phyloP scores from a whole-genome alignment of 352 stramenopile species.

The Blastocystis sp. region DNA sequence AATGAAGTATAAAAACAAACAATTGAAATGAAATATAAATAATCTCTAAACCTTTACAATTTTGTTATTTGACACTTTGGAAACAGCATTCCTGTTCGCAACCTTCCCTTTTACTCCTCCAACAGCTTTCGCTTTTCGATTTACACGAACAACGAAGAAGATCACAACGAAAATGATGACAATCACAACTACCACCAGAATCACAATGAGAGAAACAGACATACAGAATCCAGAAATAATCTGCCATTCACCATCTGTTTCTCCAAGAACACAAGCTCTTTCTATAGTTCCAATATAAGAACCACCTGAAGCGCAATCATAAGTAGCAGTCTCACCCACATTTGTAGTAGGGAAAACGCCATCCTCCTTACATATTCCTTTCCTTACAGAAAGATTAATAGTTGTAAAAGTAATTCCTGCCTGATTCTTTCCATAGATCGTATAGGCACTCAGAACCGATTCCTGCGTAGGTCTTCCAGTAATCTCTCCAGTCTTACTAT shows the following conservation, averaged over 20 bases:
- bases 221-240: not conserved
- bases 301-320: not conserved
- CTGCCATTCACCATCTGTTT: not conserved
- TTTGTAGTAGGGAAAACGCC: not conserved
- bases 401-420: not conserved
- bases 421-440: not conserved
- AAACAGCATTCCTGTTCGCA: too few relatives aligned
- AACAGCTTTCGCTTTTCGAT: not conserved
- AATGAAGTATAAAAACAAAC: too few relatives aligned
- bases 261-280: not conserved
- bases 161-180: not conserved
- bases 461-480: not conserved
- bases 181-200: not conserved
- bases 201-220: not conserved
- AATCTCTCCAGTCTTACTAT: slow-evolving; percentile 21
- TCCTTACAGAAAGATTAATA: not conserved
- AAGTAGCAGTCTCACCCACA: not conserved
- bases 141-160: not conserved
- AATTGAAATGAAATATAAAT: too few relatives aligned
- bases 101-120: slow-evolving; percentile 22
- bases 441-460: not conserved
- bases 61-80: too few relatives aligned
- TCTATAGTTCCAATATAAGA: not conserved
- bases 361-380: not conserved
- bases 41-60: too few relatives aligned